These are phyloP conservation scores for Fusarium sp. DNA, from an alignment of 2,329 filamentous ascomycete genomes.

Conservation along the genomic window DNA sequence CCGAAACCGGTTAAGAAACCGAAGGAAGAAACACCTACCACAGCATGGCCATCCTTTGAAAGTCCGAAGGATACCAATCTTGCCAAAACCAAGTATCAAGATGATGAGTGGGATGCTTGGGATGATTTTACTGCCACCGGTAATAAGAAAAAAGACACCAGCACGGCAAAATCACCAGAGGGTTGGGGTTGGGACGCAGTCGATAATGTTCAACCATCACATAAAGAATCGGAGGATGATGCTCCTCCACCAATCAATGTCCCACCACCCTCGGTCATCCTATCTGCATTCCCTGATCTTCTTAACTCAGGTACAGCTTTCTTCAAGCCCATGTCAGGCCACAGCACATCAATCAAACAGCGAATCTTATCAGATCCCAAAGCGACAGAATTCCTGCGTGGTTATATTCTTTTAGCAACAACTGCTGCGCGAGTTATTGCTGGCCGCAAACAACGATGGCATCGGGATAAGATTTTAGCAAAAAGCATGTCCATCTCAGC, in stretches of 20 bases:
- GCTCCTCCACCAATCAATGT: constrained; percentile 81
- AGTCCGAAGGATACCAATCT: constrained; percentile 17
- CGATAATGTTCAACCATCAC: constrained; percentile 47
- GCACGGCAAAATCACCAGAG: constrained; percentile 37
- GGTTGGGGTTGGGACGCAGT: constrained; percentile 65
- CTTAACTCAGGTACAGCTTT: constrained; percentile 75
- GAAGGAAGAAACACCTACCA: constrained; percentile 56
- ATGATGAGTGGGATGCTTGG: constrained; percentile 65
- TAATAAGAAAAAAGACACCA: constrained; percentile 30
- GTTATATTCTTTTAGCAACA: constrained; percentile 71
- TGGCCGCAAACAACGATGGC: constrained; percentile 89
- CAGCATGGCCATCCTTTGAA: constrained; percentile 60
- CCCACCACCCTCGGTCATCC: constrained; percentile 85
- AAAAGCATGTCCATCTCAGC: constrained; percentile 91
- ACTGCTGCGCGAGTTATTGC: constrained; percentile 85
- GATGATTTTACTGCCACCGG: constrained; percentile 55
- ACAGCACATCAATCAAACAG: constrained; percentile 68
- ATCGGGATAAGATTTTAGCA: constrained; percentile 84
- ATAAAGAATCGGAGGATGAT: constrained; percentile 42
- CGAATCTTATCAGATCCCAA: constrained; percentile 72
- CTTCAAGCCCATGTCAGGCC: constrained; percentile 72
- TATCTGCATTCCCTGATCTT: constrained; percentile 79
- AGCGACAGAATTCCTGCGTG: constrained; percentile 71
- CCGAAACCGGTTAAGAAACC: constrained; percentile 51
- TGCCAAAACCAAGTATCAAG: constrained; percentile 43